Percentiles rank a stretch among this genome's conserved stretches.
Conservation (phyloP, 495 filamentous ascomycete species). For the Aspergillus cavernicola region DNA sequence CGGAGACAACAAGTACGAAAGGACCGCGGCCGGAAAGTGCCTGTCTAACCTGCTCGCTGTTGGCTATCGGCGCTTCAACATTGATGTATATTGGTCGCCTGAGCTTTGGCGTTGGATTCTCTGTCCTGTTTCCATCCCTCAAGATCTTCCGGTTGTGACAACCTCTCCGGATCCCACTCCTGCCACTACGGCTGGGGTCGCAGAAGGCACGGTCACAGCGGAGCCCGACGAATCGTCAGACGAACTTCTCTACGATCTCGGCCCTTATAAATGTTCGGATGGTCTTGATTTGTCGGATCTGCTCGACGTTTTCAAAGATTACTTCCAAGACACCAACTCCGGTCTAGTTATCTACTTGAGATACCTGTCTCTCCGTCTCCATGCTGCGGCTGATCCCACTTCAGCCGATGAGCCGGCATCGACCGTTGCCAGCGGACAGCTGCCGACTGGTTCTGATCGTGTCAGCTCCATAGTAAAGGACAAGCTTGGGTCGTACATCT, state of each 20-base stretch:
- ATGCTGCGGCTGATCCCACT: conserved; percentile 47
- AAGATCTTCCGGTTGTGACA: conserved; percentile 22
- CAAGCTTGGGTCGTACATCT: conserved; percentile 48
- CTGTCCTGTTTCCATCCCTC: conserved; percentile 49
- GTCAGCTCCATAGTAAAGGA: conserved; percentile 33
- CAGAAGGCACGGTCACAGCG: conserved; percentile 25
- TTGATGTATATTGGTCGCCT: conserved; percentile 65
- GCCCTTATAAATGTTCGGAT: conserved; percentile 55
- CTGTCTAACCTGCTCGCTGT: conserved; percentile 58
- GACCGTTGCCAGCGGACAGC: conserved; percentile 24
- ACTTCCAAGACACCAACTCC: conserved; percentile 44
- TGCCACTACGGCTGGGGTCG: conserved; percentile 24
- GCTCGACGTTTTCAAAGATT: conserved; percentile 43
- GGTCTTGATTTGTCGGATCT: conserved; percentile 45
- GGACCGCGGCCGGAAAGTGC: conserved; percentile 45
- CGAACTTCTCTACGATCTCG: conserved; percentile 44
- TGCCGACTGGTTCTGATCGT: conserved; percentile 34
- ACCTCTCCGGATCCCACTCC: conserved; percentile 21
- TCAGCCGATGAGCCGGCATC: conserved; percentile 37
- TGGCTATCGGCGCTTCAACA: conserved; percentile 54
- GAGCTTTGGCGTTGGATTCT: conserved; percentile 51
- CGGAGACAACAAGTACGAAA: conserved; percentile 45
- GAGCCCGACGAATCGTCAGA: conserved; percentile 25
- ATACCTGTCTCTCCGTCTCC: conserved; percentile 56
- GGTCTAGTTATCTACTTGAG: conserved; percentile 42